Percentiles rank a stretch among this genome's conserved stretches.
Evolutionary conservation across 805 yeast genomes (phyloP).

Genomic region (Ogataea dorogensis): DNA sequence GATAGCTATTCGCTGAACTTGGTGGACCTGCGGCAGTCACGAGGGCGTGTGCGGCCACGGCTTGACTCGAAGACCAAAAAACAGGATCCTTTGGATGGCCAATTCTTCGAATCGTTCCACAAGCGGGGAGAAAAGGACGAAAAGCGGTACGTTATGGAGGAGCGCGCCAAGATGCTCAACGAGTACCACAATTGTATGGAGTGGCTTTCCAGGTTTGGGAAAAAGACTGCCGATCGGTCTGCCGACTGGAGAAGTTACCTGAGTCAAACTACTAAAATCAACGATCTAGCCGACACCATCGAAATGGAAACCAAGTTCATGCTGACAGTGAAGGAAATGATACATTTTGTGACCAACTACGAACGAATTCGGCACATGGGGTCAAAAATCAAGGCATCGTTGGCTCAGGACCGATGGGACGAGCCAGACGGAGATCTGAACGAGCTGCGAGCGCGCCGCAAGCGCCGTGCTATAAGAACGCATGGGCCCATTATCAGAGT

Average conservation of each 20-base stretch:
- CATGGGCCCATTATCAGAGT: slow-evolving; percentile 40
- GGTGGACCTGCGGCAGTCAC: slow-evolving; percentile 17
- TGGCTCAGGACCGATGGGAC: slow-evolving; percentile 32
- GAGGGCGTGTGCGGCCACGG: background rate
- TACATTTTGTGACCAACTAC: slow-evolving; percentile 37
- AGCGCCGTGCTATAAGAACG: slow-evolving; percentile 21
- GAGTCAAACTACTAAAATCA: slow-evolving; percentile 37
- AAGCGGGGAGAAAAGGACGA: slow-evolving; percentile 64
- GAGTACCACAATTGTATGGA: slow-evolving; percentile 58
- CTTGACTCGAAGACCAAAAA: background rate
- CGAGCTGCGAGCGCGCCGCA: slow-evolving; percentile 13
- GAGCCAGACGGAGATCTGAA: slow-evolving; percentile 20
- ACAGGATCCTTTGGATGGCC: slow-evolving; percentile 49
- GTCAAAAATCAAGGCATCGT: slow-evolving; percentile 29
- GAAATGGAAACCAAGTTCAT: slow-evolving; percentile 54
- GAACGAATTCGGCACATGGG: slow-evolving; percentile 39
- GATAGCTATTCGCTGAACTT: slow-evolving; percentile 19
- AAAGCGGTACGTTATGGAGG: slow-evolving; percentile 53
- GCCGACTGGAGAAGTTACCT: slow-evolving; percentile 20
- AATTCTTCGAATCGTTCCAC: slow-evolving; percentile 46
- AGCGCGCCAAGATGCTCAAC: slow-evolving; percentile 47
- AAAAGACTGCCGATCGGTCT: slow-evolving; percentile 10
- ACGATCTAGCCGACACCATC: slow-evolving; percentile 43
- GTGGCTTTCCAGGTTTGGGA: slow-evolving; percentile 39
- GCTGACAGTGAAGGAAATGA: slow-evolving; percentile 50